Base-by-base conservation (phyloP, 129 eudicot species). In the Flaveria brownii region DNA sequence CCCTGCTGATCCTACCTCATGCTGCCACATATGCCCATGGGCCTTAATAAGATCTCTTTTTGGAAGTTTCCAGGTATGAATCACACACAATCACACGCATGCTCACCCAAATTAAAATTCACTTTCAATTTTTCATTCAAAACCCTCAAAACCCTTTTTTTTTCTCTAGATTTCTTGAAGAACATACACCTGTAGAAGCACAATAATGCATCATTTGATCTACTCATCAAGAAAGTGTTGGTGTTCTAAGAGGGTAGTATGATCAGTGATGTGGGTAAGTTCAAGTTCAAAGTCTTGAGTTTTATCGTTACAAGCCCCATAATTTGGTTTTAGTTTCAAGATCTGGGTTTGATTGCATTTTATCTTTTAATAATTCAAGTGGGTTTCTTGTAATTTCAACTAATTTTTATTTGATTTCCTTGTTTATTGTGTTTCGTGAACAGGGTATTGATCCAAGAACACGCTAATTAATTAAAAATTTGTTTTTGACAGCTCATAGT, bases 301-400 rank as follows among this genome's bases (percentile, higher is more conserved):
- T 71, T 71, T 14, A 71, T 79, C 72, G 23, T 71, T 78, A 59
- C 51, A 33, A 78, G 14, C 17, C 72, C 65, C 72, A 30, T 14
- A 60, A 3, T 50, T 79, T 61, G 45, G 10, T 68, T 68, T 68
- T 55, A 57, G 45, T n/a, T 72, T 72, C 68, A 72, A 79, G 83
- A 71, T 79, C 83, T 79, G 64, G 78, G 49, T 72, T 72, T 72
- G 18, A 36, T 63, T 50, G 36, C 59, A 62, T 62, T 23, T 22
- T 36, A 11, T 71, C 18, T 55, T 55, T 26, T 52, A 12, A 13
- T 46, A 54, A 5, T 73, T 73, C 72, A 79, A 80, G 50, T 65
- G 83, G 83, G 63, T 80, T 80, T 73, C 74, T 80, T 73, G 83
- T 72, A 80, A 54, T 12, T 51, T 80, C 74, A 73, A 45, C 74